phyloP scores from a whole-genome alignment of 495 filamentous ascomycete species.

The Neurospora sp. region DNA sequence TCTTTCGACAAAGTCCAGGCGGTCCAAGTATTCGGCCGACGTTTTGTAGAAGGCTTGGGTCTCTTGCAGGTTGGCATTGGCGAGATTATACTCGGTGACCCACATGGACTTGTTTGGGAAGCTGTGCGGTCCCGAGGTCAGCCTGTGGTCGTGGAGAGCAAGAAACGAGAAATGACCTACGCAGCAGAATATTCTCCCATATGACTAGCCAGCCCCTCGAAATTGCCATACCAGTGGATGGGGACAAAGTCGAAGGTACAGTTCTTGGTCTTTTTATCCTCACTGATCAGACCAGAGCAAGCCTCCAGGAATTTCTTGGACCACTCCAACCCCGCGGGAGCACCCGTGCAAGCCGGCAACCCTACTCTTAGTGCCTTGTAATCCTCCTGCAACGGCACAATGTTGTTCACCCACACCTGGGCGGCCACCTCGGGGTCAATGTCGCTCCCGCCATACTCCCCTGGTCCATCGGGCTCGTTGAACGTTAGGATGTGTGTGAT shows the following conservation, averaged over 20 bases:
- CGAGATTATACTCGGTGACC: slow-evolving; percentile 61
- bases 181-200: slow-evolving; percentile 49
- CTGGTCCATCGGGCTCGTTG: slow-evolving; percentile 61
- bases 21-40: slow-evolving; percentile 53
- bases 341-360: slow-evolving; percentile 49
- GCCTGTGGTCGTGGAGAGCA: background rate
- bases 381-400: slow-evolving; percentile 49
- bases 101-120: slow-evolving; percentile 55
- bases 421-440: slow-evolving; percentile 50
- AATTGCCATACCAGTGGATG: slow-evolving; percentile 70
- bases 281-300: slow-evolving; percentile 35
- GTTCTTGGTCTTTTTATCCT: slow-evolving; percentile 22
- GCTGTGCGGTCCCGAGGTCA: slow-evolving; percentile 11
- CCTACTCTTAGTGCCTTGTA: slow-evolving; percentile 44
- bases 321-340: slow-evolving; percentile 49
- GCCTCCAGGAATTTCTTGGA: slow-evolving; percentile 48
- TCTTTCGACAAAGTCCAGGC: slow-evolving; percentile 45
- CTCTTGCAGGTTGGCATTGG: slow-evolving; percentile 37
- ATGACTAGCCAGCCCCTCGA: slow-evolving; percentile 61
- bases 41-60: slow-evolving; percentile 58
- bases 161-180: slow-evolving; percentile 16
- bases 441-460: slow-evolving; percentile 45
- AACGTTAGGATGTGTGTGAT: slow-evolving; percentile 58
- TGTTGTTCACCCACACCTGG: slow-evolving; percentile 51
- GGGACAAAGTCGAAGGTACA: slow-evolving; percentile 66